These are phyloP conservation scores for Zygoascus tannicola DNA, from an alignment of 805 yeast species.

Conservation along the genomic window DNA sequence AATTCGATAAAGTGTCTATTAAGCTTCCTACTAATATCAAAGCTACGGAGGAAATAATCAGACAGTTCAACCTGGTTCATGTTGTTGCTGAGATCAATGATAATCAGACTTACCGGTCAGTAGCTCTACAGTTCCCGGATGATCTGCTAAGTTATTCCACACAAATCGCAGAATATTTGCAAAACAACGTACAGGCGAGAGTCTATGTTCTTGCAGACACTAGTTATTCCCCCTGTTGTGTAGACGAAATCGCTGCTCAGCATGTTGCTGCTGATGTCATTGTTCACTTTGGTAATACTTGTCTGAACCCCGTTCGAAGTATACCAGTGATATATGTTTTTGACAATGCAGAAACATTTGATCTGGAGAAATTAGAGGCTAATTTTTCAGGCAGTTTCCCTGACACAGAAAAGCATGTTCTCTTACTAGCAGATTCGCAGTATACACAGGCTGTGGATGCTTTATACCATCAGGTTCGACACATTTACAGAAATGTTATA, in stretches of 20 bases:
- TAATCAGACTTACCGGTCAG: constrained; percentile 33
- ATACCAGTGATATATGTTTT: constrained; percentile 73
- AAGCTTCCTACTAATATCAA: constrained; percentile 17
- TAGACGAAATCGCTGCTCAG: constrained; percentile 94
- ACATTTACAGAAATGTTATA: constrained; percentile 27
- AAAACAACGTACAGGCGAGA: constrained; percentile 8
- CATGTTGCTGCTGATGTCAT: constrained; percentile 81
- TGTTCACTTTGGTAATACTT: constrained; percentile 92
- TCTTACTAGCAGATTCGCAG: constrained; percentile 71
- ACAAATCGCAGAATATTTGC: constrained; percentile 32
- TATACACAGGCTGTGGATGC: constrained; percentile 37
- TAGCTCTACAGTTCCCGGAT: constrained; percentile 92
- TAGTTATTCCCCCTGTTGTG: constrained; percentile 89
- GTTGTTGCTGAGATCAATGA: constrained; percentile 34
- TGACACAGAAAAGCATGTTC: constrained; percentile 26
- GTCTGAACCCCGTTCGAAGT: constrained; percentile 67
- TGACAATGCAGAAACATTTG: constrained; percentile 30
- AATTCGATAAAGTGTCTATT: constrained; percentile 41
- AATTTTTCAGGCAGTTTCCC: constrained; percentile 10
- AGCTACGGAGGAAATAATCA: constrained; percentile 28
- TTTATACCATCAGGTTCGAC: constrained; percentile 31
- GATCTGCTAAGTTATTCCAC: constrained; percentile 67
- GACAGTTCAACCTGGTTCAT: constrained; percentile 49
- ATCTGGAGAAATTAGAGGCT: constrained; percentile 37
- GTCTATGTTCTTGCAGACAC: constrained; percentile 91